phyloP scores from a whole-genome alignment of 2,329 filamentous ascomycete species.

The Venturia aucupariae region DNA sequence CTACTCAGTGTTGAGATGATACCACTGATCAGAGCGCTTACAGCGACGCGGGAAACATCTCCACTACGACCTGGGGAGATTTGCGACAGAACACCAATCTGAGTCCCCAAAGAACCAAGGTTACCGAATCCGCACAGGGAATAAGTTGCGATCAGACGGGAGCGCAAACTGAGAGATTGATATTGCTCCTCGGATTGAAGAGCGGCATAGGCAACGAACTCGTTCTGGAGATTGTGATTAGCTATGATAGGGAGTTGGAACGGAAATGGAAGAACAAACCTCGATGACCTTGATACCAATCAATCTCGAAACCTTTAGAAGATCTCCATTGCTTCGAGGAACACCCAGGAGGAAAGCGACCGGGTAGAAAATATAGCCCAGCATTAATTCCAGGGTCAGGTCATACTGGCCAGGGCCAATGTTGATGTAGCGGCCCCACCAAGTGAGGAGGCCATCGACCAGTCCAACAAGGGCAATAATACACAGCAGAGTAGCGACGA shows the following conservation, averaged over 20 bases:
- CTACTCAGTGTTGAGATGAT: constrained; percentile 71
- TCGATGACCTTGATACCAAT: constrained; percentile 81
- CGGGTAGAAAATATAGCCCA: constrained; percentile 71
- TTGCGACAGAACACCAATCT: constrained; percentile 80
- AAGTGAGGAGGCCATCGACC: constrained; percentile 66
- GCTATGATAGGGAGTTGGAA: neutral
- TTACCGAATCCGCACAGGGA: constrained; percentile 70
- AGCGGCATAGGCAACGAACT: constrained; percentile 62
- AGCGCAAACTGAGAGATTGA: constrained; percentile 54
- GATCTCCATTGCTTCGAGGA: constrained; percentile 45
- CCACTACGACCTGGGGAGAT: constrained; percentile 64
- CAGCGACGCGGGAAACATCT: constrained; percentile 64
- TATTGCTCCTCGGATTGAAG: constrained; percentile 47
- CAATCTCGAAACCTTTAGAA: constrained; percentile 65
- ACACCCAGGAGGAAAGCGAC: constrained; percentile 75
- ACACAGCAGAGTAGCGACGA: constrained; percentile 68
- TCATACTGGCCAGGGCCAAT: constrained; percentile 51
- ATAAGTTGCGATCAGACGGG: constrained; percentile 75
- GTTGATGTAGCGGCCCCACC: constrained; percentile 74
- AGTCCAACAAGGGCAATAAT: constrained; percentile 71
- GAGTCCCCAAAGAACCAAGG: constrained; percentile 77
- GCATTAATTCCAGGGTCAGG: constrained; percentile 65
- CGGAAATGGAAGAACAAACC: constrained; percentile 30
- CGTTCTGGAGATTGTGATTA: constrained; percentile 44
- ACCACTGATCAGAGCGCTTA: constrained; percentile 70